Evolutionary conservation across 2,329 filamentous ascomycete genomes (phyloP).

Genomic region (Teratosphaeria zuluensis): DNA sequence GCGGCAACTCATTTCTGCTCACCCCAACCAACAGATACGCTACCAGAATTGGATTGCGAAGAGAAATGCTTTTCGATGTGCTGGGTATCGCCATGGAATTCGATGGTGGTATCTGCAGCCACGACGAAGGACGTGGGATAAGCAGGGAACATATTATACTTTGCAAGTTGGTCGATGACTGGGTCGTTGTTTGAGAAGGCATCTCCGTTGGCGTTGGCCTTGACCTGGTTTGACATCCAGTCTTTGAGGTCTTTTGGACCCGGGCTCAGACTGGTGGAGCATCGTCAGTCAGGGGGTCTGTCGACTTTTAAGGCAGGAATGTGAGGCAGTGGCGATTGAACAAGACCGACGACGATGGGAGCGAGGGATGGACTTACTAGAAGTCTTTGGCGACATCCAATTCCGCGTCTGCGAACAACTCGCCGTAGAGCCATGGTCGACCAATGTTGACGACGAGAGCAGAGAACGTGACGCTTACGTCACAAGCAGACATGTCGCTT

Average conservation of each 20-base stretch:
- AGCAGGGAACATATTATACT: neutral
- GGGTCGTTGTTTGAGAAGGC: too few species aligned
- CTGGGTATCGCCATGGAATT: neutral
- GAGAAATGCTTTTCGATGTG: constrained; percentile 1
- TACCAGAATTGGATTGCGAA: neutral
- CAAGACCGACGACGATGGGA: neutral
- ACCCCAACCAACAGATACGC: neutral
- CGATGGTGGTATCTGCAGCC: neutral
- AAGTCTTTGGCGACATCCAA: neutral
- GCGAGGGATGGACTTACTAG: neutral
- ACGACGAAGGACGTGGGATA: neutral
- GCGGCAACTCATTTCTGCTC: too few species aligned
- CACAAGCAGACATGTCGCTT: neutral
- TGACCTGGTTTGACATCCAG: too few species aligned
- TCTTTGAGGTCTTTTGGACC: too few species aligned
- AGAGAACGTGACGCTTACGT: neutral
- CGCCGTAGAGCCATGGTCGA: neutral
- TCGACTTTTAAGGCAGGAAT: neutral
- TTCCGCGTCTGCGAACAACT: neutral
- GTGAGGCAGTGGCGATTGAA: too few species aligned
- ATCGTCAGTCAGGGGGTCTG: neutral
- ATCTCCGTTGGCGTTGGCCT: neutral
- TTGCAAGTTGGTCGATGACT: neutral
- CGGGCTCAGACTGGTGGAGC: too few species aligned
- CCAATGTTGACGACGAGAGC: neutral